A percentile compares a stretch with the other conserved stretches of the same genome.
These are phyloP conservation scores for Trypanosoma cruzi DNA, from an alignment of 208 protist species.

Conservation along the genomic window DNA sequence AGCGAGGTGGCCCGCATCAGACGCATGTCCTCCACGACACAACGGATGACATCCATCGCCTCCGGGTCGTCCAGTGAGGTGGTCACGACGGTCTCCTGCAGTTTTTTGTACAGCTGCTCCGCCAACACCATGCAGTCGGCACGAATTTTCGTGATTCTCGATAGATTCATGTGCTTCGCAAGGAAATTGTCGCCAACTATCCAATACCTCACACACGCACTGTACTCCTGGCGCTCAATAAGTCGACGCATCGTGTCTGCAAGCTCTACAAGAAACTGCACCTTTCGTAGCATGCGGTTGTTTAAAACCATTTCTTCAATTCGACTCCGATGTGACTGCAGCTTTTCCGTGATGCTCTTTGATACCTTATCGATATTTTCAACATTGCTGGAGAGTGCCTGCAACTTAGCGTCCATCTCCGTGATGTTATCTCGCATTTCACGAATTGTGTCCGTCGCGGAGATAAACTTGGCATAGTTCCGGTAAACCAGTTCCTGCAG, in stretches of 20 bases:
- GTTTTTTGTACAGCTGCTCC: slow-evolving; percentile 56
- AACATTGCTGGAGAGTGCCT: slow-evolving; percentile 76
- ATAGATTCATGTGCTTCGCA: slow-evolving; percentile 53
- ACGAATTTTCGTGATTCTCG: slow-evolving; percentile 65
- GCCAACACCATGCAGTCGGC: slow-evolving; percentile 53
- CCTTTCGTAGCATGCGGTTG: slow-evolving; percentile 80
- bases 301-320: slow-evolving; percentile 76
- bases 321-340: slow-evolving; percentile 62
- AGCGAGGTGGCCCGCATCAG: slow-evolving; percentile 80
- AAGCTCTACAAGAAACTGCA: slow-evolving; percentile 81
- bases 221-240: slow-evolving; percentile 58
- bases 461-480: slow-evolving; percentile 99
- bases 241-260: slow-evolving; percentile 65
- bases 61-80: slow-evolving; percentile 79
- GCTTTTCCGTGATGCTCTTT: slow-evolving; percentile 49
- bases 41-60: slow-evolving; percentile 72
- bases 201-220: slow-evolving; percentile 75
- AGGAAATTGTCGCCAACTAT: slow-evolving; percentile 78
- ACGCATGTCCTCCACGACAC: slow-evolving; percentile 78
- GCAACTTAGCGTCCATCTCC: slow-evolving; percentile 88
- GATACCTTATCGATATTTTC: slow-evolving; percentile 71
- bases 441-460: slow-evolving; percentile 97
- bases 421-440: slow-evolving; percentile 91
- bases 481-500: slow-evolving; percentile 99
- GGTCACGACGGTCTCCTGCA: slow-evolving; percentile 66